Evolutionary conservation across 768 basidiomycete species (phyloP), one percentile per base, ranked within the genome.

Genomic region (Mycena amicta): DNA sequence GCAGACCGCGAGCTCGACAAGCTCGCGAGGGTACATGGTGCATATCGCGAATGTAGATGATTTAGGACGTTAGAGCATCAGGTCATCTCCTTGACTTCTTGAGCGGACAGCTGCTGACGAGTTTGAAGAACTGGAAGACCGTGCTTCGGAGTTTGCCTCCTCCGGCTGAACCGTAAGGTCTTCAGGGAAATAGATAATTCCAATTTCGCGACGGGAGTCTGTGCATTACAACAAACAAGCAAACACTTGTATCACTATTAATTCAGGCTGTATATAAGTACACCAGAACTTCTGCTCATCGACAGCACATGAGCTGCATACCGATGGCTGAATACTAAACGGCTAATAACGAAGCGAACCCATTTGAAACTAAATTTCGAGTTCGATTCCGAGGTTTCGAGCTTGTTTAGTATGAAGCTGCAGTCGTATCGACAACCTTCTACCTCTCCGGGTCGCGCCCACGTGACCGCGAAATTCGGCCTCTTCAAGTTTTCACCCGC

Each of bases 1-100:
- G 86, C 80, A 15, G 89, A 95, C 69, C 79, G 83, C 43, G 92
- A 93, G 64, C 76, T 95, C 12, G 74, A 79, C 30, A 87, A 83
- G 63, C 73, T 92, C n/a, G 71, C 80, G 20, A 75, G n/a, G 74
- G 50, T 93, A 93, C 60, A 76, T 93, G 70, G 61, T 87, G 12
- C 82, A 87, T 56, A 83, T 93, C 40, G 85, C 85, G 3, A 72
- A 67, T 27, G 69, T 80, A 8, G 72, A 77, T 3, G 89, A 93
- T 69, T 88, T 66, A 79, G 82, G 49, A 78, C 75, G 2, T 69
- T 91, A 15, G 77, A 82, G 49, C 92, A 94, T 64, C 84, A 85
- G 75, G 91, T 90, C 59, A 58, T 78, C 70, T 3, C 26, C 31
- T 45, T 18, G 45, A 28, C n/a, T 37, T 8, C 39, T 27, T 23